phyloP scores from a whole-genome alignment of 805 yeast species.

The Saccharomycopsis javanensis region DNA sequence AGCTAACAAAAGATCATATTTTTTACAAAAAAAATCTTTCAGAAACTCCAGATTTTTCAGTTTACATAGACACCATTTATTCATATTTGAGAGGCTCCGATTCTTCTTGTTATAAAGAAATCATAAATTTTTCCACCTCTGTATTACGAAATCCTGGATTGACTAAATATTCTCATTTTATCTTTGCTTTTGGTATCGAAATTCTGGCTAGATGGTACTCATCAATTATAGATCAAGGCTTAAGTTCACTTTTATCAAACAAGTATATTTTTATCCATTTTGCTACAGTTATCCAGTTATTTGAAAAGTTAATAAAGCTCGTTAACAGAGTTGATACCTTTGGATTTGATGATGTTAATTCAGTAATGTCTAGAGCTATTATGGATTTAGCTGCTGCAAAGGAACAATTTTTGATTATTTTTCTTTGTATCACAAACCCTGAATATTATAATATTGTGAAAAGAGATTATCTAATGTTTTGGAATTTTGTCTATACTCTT shows the following conservation, averaged over 20 bases:
- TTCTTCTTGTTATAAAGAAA: not conserved
- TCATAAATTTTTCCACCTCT: not conserved
- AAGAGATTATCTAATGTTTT: not conserved
- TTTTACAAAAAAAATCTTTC: not conserved
- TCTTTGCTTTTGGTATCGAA: not conserved
- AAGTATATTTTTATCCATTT: not conserved
- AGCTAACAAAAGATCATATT: not conserved
- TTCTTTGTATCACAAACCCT: not conserved
- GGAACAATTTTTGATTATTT: not conserved
- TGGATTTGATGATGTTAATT: not conserved
- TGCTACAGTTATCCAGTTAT: not conserved
- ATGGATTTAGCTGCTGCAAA: not conserved
- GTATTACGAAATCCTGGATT: not conserved
- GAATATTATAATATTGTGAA: not conserved
- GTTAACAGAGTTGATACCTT: not conserved
- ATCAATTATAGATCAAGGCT: not conserved
- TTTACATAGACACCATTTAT: not conserved
- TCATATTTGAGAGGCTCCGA: not conserved
- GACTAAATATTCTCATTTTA: not conserved
- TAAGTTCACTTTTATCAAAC: not conserved
- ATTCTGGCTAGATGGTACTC: not conserved
- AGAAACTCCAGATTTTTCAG: not conserved
- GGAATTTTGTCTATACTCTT: not conserved
- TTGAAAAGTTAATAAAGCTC: not conserved
- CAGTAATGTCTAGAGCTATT: conserved; percentile 5